Conservation (phyloP, 1,284 basidiomycete genomes). For the Trichosporon faecale region DNA sequence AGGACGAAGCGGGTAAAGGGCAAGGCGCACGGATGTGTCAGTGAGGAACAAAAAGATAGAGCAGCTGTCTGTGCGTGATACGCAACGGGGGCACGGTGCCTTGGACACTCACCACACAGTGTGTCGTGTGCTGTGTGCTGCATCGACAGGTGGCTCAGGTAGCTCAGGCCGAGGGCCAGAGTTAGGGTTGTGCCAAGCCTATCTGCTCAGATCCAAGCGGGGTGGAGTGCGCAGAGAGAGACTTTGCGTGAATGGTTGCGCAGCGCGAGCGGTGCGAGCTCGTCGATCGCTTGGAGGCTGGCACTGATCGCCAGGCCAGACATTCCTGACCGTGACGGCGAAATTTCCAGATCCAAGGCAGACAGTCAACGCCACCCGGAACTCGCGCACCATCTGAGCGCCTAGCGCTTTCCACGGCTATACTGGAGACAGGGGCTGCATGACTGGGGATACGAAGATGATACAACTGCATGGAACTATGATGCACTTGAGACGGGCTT, state of each 20-base stretch:
- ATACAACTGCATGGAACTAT: neutral
- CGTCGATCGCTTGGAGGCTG: neutral
- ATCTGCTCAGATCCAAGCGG: neutral
- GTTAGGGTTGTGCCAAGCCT: too few relatives aligned
- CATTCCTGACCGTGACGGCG: neutral
- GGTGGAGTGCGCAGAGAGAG: neutral
- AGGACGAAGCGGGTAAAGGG: neutral
- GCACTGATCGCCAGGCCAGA: neutral
- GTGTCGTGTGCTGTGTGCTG: neutral
- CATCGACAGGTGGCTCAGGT: too few relatives aligned
- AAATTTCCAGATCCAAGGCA: neutral
- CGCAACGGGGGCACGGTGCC: neutral
- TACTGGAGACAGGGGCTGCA: neutral
- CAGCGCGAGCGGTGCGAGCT: neutral
- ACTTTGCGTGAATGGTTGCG: neutral
- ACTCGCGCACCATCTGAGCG: neutral
- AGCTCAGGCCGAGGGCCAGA: too few relatives aligned
- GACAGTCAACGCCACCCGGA: neutral
- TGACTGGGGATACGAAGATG: neutral
- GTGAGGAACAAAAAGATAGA: neutral
- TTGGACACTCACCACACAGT: neutral
- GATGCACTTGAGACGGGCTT: neutral
- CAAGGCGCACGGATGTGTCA: neutral
- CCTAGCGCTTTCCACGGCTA: neutral
- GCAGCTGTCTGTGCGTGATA: neutral